Evolutionary conservation across 768 basidiomycete species (phyloP), one percentile per base, ranked within the genome.

Genomic region (Tubosaeta sp.): DNA sequence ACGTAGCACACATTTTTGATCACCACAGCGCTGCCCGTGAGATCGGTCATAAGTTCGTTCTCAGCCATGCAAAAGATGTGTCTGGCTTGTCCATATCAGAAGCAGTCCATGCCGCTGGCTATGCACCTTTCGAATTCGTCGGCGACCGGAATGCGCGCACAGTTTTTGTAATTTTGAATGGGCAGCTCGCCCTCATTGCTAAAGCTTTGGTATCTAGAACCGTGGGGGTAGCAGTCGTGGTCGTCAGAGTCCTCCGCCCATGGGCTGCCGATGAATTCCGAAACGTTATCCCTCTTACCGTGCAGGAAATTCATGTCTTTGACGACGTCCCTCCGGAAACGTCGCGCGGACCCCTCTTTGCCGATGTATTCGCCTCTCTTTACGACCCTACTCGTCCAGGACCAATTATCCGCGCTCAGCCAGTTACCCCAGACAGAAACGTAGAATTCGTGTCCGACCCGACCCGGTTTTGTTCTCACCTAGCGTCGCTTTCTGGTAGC

Each of bases 1-100:
- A 95, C 68, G 83, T 90, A 50, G 77, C 94, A 49, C 93, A 97
- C 67, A 72, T 97, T 36, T 94, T 98, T 63, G 94, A 98, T 68
- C 90, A 95, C 59, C 78, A 89, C 62, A 81, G 82, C 54, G 76
- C 83, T 29, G 76, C 84, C 30, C 84, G 95, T 22, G 93, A 98
- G 70, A 71, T 80, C 30, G 82, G 87, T 3, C 78, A 83, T 48
- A 61, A 74, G 30, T 69, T 82, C 32, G 59, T 68, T 24, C 74
- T 75, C 9, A 48, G 76, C 2, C 59, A 68, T 5, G 53, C 65
- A 0, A 69, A 71, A 21, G 60, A 66, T 1, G 56, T 66, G 19
- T 49, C 66, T 36, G 55, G 54, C 49, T 48, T 65, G 22, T 54
- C 71, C 14, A 60, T 87, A 44, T 63, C 73, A 14, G 77, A 81